phyloP scores from a whole-genome alignment of 805 yeast species.

The Ogataea salicorniae region DNA sequence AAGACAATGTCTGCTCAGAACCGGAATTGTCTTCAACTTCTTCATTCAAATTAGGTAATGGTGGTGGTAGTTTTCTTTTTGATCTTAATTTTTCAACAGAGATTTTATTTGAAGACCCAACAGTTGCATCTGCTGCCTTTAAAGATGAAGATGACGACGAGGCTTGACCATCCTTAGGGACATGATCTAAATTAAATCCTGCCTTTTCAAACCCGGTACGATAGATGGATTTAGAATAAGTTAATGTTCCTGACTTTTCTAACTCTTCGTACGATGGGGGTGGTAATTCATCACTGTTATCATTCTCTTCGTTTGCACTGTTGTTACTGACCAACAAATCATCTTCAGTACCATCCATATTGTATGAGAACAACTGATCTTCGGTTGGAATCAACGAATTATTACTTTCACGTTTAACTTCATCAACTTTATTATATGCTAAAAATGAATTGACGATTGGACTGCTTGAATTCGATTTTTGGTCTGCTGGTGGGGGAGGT shows the following conservation, averaged over 20 bases:
- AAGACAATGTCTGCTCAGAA: background rate
- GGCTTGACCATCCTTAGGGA: slow-evolving; percentile 1
- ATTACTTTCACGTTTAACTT: slow-evolving; percentile 13
- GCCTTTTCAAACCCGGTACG: slow-evolving; percentile 34
- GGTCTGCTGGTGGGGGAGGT: slow-evolving; percentile 24
- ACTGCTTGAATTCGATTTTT: slow-evolving; percentile 19
- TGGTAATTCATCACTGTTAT: slow-evolving; percentile 13
- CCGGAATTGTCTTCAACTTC: background rate
- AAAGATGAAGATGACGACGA: background rate
- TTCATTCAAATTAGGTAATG: slow-evolving; percentile 10
- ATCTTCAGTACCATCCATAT: slow-evolving; percentile 6
- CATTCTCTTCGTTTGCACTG: slow-evolving; percentile 1
- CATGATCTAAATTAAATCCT: slow-evolving; percentile 28
- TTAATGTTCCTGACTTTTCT: slow-evolving; percentile 29
- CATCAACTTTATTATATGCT: background rate
- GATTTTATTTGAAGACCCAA: too few relatives aligned
- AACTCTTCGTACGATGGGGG: slow-evolving; percentile 32
- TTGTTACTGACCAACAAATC: background rate
- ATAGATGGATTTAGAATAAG: slow-evolving; percentile 30
- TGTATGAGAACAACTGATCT: slow-evolving; percentile 14
- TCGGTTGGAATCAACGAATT: slow-evolving; percentile 24
- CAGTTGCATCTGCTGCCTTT: background rate
- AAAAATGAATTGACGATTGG: slow-evolving; percentile 22
- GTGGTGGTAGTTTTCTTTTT: slow-evolving; percentile 26
- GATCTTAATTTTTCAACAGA: slow-evolving; percentile 4